Conservation (phyloP, 2,329 filamentous ascomycete genomes). For the Xylariaceae sp. region DNA sequence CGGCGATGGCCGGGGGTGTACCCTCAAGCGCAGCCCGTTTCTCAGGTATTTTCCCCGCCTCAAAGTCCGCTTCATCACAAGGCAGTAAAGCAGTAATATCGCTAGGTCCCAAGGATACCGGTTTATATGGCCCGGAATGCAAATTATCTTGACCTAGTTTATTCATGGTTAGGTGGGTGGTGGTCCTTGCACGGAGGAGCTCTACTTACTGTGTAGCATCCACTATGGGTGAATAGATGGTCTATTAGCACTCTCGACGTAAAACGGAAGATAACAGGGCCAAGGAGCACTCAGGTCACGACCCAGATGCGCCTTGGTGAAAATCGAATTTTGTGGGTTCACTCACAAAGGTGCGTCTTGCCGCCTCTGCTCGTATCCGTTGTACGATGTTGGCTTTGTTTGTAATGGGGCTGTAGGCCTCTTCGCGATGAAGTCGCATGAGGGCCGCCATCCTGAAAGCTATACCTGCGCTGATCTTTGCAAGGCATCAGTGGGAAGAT, state of each 20-base stretch:
- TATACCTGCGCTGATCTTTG: slow-evolving; percentile 53
- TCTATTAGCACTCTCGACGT: slow-evolving; percentile 5
- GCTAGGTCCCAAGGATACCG: slow-evolving; percentile 47
- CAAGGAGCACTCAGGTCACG: not conserved
- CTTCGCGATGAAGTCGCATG: slow-evolving; percentile 53
- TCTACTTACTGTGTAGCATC: slow-evolving; percentile 50
- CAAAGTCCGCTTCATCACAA: slow-evolving; percentile 50
- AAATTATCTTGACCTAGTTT: slow-evolving; percentile 49
- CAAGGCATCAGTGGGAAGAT: slow-evolving; percentile 19
- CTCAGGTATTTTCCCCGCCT: slow-evolving; percentile 43
- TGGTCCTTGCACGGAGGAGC: not conserved
- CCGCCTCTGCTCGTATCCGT: slow-evolving; percentile 51
- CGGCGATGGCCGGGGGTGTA: slow-evolving; percentile 46
- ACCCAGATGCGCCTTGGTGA: not conserved
- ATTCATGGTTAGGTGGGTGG: slow-evolving; percentile 8
- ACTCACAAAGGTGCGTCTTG: slow-evolving; percentile 51
- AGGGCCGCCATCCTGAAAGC: slow-evolving; percentile 53
- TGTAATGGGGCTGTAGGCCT: slow-evolving; percentile 45
- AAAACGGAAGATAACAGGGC: not conserved
- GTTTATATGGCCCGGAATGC: slow-evolving; percentile 49
- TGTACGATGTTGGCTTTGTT: slow-evolving; percentile 41
- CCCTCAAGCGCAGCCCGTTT: slow-evolving; percentile 51
- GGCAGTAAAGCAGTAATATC: slow-evolving; percentile 55
- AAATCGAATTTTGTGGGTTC: not conserved
- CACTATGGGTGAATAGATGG: slow-evolving; percentile 38